phyloP scores from a whole-genome alignment of 805 yeast genomes.

The Sungouiozyma intestinalis region DNA sequence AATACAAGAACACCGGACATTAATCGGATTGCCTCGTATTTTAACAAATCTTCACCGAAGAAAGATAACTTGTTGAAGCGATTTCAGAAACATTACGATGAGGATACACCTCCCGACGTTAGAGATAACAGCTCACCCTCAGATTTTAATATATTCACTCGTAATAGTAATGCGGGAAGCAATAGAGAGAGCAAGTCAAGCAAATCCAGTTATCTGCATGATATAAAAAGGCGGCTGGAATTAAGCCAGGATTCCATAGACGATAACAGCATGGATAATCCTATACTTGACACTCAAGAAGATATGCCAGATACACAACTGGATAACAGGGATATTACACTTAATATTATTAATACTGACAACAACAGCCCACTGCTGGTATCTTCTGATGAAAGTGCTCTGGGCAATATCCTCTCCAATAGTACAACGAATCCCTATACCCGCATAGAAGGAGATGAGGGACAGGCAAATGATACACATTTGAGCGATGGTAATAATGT shows the following conservation, averaged over 20 bases:
- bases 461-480: too few relatives aligned
- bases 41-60: constrained; percentile 13
- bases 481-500: too few relatives aligned
- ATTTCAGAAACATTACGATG: constrained; percentile 6
- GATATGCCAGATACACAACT: too few relatives aligned
- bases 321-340: too few relatives aligned
- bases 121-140: background rate
- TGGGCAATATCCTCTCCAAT: background rate
- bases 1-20: constrained; percentile 22
- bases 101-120: constrained; percentile 1
- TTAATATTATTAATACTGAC: too few relatives aligned
- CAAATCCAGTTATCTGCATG: background rate
- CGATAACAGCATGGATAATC: background rate
- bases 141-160: background rate
- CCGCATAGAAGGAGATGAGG: too few relatives aligned
- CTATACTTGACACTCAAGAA: background rate
- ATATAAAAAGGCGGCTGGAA: background rate
- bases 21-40: constrained; percentile 17
- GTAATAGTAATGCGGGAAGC: background rate
- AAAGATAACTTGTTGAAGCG: constrained; percentile 5
- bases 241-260: background rate
- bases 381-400: background rate
- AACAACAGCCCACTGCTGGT: background rate
- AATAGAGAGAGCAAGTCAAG: too few relatives aligned
- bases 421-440: too few relatives aligned